phyloP scores from a whole-genome alignment of 129 eudicot species.

The Lactuca saligna region DNA sequence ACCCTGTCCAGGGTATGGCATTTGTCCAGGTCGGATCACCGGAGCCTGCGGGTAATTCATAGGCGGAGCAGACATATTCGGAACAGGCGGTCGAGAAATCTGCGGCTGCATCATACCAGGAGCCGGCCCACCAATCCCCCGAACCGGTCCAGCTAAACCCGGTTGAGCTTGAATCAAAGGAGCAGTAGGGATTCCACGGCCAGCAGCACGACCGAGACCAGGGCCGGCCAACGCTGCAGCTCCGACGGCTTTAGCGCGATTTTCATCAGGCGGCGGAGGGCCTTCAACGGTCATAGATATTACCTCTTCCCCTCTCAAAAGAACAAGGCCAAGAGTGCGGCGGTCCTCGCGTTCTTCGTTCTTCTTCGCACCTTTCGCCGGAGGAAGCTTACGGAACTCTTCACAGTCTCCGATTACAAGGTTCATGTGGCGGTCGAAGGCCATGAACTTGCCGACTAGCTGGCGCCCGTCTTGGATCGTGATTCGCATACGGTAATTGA shows the following conservation, averaged over 20 bases:
- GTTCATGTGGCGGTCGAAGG: slow-evolving; percentile 42
- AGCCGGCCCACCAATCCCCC: slow-evolving; percentile 88
- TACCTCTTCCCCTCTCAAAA: slow-evolving; percentile 77
- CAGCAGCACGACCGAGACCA: slow-evolving; percentile 73
- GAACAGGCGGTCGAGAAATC: slow-evolving; percentile 56
- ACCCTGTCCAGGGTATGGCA: slow-evolving; percentile 41
- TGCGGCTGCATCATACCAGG: slow-evolving; percentile 89
- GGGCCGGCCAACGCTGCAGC: slow-evolving; percentile 62
- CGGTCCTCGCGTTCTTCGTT: slow-evolving; percentile 71
- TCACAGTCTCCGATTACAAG: slow-evolving; percentile 86
- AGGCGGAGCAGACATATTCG: slow-evolving; percentile 21
- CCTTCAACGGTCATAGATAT: slow-evolving; percentile 85
- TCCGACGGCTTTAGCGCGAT: slow-evolving; percentile 48
- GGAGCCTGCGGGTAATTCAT: slow-evolving; percentile 48
- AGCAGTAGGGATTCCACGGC: slow-evolving; percentile 66
- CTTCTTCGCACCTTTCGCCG: slow-evolving; percentile 49
- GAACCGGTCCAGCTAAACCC: slow-evolving; percentile 73
- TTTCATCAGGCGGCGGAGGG: slow-evolving; percentile 84
- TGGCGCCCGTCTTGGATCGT: slow-evolving; percentile 87
- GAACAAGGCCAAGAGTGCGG: slow-evolving; percentile 79
- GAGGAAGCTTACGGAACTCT: slow-evolving; percentile 77
- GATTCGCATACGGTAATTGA: slow-evolving; percentile 78
- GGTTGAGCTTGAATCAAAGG: slow-evolving; percentile 69
- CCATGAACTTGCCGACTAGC: slow-evolving; percentile 72
- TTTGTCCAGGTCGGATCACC: slow-evolving; percentile 49